Base-by-base conservation (phyloP, 176 grass and related monocot species). In the Rhynchospora pubera region DNA sequence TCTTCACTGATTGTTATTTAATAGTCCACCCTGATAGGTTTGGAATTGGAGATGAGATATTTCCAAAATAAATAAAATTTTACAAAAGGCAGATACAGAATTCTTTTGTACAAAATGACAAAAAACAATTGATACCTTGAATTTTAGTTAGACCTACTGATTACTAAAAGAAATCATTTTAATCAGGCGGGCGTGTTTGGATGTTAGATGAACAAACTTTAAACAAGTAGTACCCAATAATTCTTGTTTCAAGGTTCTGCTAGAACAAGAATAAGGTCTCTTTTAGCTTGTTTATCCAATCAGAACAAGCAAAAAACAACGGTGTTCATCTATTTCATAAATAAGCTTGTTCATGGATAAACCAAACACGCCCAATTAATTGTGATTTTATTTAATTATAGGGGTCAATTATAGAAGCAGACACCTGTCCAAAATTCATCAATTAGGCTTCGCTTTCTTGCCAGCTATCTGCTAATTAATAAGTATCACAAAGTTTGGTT, bases 401-500 rank as follows among this genome's bases (percentile, higher is more conserved):
- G 0, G 4, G 9, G 26, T 64, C 23, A 12, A 64, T 34, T 30
- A 63, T 26, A 63, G 7, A 12, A 3, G 2, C 9, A 63, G 8
- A 63, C 21, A 63, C 22, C 21, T 26, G 24, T 64, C 24, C 24
- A 30, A 14, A 64, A 30, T 64, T 10, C 22, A 65, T 34, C 62
- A 65, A 34, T 14, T 3, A 34, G 11, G 62, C 62, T 65, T 63
- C 9, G 28, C 23, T 2, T 23, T 34, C 32, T 34, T 34, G 32
- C 22, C 6, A 66, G 14, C 1, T 66, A 39, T 39, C 5, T 52
- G 9, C 71, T 75, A 12, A 76, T 0, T 52, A 50, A 19, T 14
- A 28, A 74, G 19, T 75, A 52, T 73, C 11, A 50, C 21, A 73
- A 10, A 55, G 71, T 30, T 75, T 53, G 71, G 71, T 75, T 75